phyloP scores from a whole-genome alignment of 2,329 filamentous ascomycete species.

The Epichloe brachyelytri region DNA sequence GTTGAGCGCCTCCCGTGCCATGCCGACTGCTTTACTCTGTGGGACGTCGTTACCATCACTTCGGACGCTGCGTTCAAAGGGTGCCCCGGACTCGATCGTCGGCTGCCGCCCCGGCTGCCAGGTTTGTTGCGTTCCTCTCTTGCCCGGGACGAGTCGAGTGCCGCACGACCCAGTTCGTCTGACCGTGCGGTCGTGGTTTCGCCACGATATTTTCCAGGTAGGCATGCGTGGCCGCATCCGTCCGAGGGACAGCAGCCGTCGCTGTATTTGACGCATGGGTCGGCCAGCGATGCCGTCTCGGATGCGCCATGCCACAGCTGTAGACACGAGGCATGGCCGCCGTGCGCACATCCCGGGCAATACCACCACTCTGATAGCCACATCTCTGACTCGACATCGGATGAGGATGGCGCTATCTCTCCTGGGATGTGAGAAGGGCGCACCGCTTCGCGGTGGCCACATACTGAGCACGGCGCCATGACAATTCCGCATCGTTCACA shows the following conservation, averaged over 20 bases:
- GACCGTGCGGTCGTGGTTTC: constrained; percentile 31
- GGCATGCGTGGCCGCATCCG: constrained; percentile 50
- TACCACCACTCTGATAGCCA: constrained; percentile 45
- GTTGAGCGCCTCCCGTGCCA: constrained; percentile 40
- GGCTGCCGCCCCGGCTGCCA: constrained; percentile 7
- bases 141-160: constrained; percentile 25
- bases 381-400: constrained; percentile 7
- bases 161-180: constrained; percentile 39
- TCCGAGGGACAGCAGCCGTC: constrained; percentile 52
- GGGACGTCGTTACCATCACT: constrained; percentile 41
- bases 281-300: constrained; percentile 10
- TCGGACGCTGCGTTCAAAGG: constrained; percentile 12
- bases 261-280: constrained; percentile 22
- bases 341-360: constrained; percentile 49
- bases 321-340: constrained; percentile 48
- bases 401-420: constrained; percentile 17
- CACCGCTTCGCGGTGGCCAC: constrained; percentile 36
- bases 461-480: constrained; percentile 47
- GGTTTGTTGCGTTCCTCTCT: constrained; percentile 14
- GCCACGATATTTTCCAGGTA: constrained; percentile 42
- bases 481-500: constrained; percentile 42
- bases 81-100: constrained; percentile 14
- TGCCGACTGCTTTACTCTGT: constrained; percentile 48
- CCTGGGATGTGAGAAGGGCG: constrained; percentile 24
- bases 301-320: constrained; percentile 41